Evolutionary conservation across 2,329 filamentous ascomycete species (phyloP), one percentile per base, ranked within the genome.

Genomic region (Tolypocladium ovalisporum): DNA sequence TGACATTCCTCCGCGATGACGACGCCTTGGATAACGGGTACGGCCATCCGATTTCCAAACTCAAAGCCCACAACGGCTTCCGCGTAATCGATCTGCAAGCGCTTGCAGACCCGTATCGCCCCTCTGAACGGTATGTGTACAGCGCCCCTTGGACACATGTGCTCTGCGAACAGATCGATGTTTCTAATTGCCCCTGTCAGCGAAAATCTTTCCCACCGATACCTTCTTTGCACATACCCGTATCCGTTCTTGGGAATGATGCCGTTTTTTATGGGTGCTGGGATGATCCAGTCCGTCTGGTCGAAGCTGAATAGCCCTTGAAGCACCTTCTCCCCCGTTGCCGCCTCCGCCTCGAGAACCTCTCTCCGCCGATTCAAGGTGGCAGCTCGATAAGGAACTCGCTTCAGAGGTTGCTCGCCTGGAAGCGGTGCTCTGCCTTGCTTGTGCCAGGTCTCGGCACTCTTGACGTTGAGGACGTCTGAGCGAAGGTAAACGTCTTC

Each of bases 51-150:
- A 64, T 94, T 87, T 0, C 93, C 93, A 69, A 97, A 99, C 68
- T 99, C 94, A 68, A 99, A 99, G 1, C 90, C 94, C 0, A 92
- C 92, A 2, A 96, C 94, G 1, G 94, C 94, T 71, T 97, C 94
- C 0, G 94, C 94, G 64, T 86, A 95, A 67, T 97, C 91, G 40
- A 97, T 87, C 4, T 84, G 84, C 0, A 99, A 77, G 60, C 88
- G 86, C 68, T 89, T 90, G 70, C 93, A 97, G 1, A 97, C 82
- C 53, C 86, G 85, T 36, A 87, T 85, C 0, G 86, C 87, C 0
- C 90, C 90, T 52, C 87, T 83, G 56, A 86, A 85, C 0, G 90
- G 90, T 2, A 97, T 79, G 68, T 99, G 94, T 0, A 88, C 82
- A 2, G 92, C 92, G 0, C 94, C 90, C 64, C 68, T 54, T 0